Evolutionary conservation across 225 moss, liverwort and hornwort species (phyloP), one percentile per base, ranked within the genome.

Genomic region (Physcomitrium patens): DNA sequence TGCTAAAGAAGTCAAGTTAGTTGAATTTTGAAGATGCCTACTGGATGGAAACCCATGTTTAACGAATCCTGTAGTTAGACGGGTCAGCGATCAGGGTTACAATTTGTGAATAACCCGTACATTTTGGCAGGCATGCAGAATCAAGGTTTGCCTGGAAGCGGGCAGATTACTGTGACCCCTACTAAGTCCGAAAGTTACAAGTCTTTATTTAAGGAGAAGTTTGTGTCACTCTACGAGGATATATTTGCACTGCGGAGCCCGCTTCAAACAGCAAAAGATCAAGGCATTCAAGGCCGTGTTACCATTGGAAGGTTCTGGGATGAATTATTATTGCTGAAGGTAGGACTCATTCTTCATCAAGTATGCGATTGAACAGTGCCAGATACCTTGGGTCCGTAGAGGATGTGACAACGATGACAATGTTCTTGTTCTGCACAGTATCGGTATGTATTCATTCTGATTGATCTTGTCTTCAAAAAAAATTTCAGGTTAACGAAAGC

Each of bases 261-360:
- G 55, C 80, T 93, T 61, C 90, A 93, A 82, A 89, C 91, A 73
- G 82, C 91, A 18, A 95, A 89, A 82, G 87, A 87, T 80, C 90
- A 87, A 69, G 95, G 95, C 70, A 89, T 95, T 81, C 93, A 95
- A 84, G 91, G 93, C 54, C 93, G 89, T 76, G 90, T 86, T 59
- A 63, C 62, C 43, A 85, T 91, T 51, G 76, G 89, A 73, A 91
- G 95, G 73, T 93, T 91, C 77, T 95, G 95, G 95, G 93, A 93
- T 67, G 93, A 95, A 67, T 77, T 95, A 70, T 75, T 95, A 59
- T 83, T 95, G 44, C 80, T 95, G 65, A 95, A 95, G 93, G 95
- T 91, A 73, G 56, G 48, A 72, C 45, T 79, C 11, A 31, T 60
- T 28, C 26, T 71, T 26, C 58, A 45, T 58, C 60, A 72, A 67